Percentiles rank a stretch among this genome's conserved stretches.
phyloP scores from a whole-genome alignment of 148 eudicot genomes.

The Selenicereus undatus region DNA sequence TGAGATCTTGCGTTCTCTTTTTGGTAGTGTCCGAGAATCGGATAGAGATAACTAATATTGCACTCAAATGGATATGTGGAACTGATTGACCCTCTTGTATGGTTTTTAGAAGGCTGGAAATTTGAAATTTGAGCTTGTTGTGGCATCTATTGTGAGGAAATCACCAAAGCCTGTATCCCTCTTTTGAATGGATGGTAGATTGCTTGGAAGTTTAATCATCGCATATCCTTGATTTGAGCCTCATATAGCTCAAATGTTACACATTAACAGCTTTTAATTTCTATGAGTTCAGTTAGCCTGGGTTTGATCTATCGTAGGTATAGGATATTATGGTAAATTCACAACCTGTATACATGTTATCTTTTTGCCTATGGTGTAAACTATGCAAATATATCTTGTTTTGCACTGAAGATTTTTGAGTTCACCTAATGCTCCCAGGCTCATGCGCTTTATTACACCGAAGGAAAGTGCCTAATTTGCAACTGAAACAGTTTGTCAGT shows the following conservation, averaged over 20 bases:
- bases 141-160: not conserved
- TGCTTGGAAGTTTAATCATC: not conserved
- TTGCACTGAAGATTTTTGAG: not conserved
- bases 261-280: not conserved
- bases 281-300: not conserved
- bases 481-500: no score
- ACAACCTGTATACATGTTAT: no score
- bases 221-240: not conserved
- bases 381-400: not conserved
- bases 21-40: not conserved
- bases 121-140: not conserved
- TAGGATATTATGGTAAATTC: not conserved
- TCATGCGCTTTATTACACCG: not conserved
- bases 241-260: not conserved
- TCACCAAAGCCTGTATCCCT: not conserved
- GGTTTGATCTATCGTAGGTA: not conserved
- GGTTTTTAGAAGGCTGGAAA: not conserved
- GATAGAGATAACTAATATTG: not conserved
- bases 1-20: not conserved
- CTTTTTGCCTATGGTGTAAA: no score
- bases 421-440: not conserved
- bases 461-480: not conserved
- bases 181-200: not conserved
- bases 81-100: no score
- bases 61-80: not conserved